Percentiles rank a stretch among this genome's conserved stretches.
Conservation (phyloP, 495 filamentous ascomycete species). For the Apiosordaria backusii region DNA sequence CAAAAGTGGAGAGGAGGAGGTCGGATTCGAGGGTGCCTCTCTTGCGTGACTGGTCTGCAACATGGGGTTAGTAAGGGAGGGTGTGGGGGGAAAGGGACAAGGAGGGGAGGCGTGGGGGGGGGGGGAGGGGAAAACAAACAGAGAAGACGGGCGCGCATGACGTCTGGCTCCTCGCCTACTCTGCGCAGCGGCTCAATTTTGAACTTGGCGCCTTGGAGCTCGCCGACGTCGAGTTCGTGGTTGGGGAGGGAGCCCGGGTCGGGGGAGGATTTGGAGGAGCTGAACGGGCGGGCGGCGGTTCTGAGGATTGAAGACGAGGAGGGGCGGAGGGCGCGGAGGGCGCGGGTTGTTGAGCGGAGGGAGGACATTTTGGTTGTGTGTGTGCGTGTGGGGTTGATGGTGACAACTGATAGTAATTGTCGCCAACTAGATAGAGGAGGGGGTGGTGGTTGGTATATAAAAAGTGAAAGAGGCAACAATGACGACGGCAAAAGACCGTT, state of each 20-base stretch:
- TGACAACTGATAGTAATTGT: background rate
- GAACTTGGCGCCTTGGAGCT: constrained; percentile 85
- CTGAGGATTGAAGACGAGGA: background rate
- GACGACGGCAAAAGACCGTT: background rate
- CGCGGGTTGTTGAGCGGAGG: constrained; percentile 18
- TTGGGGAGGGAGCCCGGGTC: constrained; percentile 4
- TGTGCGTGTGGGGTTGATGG: too few species aligned
- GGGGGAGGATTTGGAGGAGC: constrained; percentile 9
- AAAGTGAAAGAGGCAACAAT: background rate
- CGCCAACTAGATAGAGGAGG: background rate
- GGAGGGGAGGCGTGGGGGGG: constrained; percentile 63
- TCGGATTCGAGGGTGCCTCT: constrained; percentile 94
- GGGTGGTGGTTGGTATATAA: background rate
- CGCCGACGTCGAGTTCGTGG: constrained; percentile 77
- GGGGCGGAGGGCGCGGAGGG: background rate
- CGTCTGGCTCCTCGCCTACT: constrained; percentile 72
- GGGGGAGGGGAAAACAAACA: constrained; percentile 57
- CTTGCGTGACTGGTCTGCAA: constrained; percentile 89
- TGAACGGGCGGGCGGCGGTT: constrained; percentile 3
- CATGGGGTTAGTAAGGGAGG: constrained; percentile 7
- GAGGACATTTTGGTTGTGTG: constrained; percentile 6
- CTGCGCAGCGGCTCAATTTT: constrained; percentile 83
- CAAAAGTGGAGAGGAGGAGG: constrained; percentile 94
- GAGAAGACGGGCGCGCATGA: constrained; percentile 83
- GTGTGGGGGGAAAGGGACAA: constrained; percentile 56